These are phyloP conservation scores for Tulasnella sp. DNA, from an alignment of 768 basidiomycete genomes.

Conservation along the genomic window DNA sequence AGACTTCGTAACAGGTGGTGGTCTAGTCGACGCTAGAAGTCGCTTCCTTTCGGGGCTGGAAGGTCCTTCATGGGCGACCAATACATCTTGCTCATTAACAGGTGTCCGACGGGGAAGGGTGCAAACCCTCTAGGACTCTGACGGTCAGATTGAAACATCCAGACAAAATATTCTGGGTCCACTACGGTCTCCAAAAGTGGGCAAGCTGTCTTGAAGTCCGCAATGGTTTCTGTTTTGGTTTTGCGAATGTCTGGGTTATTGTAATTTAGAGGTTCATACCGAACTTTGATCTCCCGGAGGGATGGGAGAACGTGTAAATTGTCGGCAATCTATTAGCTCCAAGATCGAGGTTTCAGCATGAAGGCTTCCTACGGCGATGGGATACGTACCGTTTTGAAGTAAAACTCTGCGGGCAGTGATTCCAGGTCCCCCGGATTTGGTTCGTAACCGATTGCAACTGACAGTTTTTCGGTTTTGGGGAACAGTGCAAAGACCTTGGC, in stretches of 20 bases:
- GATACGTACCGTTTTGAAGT: too few species aligned
- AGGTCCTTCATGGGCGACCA: background rate
- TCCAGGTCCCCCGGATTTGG: too few species aligned
- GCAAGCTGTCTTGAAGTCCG: background rate
- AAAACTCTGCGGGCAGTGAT: too few species aligned
- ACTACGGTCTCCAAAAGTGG: background rate
- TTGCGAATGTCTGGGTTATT: background rate
- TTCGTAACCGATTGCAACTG: too few species aligned
- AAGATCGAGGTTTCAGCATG: too few species aligned
- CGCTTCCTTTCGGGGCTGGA: background rate
- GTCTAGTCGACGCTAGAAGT: too few species aligned
- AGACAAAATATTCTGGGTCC: background rate
- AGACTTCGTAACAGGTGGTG: too few species aligned
- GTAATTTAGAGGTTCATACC: background rate
- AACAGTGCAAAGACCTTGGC: background rate
- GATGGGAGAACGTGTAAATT: background rate
- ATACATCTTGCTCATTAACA: background rate
- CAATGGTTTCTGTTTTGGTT: background rate
- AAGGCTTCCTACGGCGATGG: too few species aligned
- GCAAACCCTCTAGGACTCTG: background rate
- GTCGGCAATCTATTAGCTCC: too few species aligned
- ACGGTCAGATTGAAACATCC: background rate
- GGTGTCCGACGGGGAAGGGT: background rate
- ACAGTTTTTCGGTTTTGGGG: too few species aligned
- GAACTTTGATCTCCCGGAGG: background rate